Conservation (phyloP, 108 stramenopile genomes). For the Nitzschia putrida region DNA sequence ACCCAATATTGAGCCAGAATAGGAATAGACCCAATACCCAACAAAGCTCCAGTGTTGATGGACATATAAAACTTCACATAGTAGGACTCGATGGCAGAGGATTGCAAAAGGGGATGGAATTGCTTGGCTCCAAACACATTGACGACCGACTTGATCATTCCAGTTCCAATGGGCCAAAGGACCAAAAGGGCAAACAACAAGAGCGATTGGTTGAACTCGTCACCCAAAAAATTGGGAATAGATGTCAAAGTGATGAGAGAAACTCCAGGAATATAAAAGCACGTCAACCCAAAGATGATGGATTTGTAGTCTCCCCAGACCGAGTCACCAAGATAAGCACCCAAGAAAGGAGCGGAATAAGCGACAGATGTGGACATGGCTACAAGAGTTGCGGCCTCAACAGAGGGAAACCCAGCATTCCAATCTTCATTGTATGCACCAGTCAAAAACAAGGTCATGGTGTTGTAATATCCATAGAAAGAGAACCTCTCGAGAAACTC, state of each 20-base stretch:
- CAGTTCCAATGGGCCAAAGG: constrained; percentile 75
- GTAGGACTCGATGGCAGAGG: constrained; percentile 59
- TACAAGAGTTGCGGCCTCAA: constrained; percentile 61
- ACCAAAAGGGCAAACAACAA: constrained; percentile 48
- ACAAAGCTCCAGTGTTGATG: constrained; percentile 76
- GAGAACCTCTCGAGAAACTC: constrained; percentile 74
- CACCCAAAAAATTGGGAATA: constrained; percentile 57
- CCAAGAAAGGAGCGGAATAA: constrained; percentile 80
- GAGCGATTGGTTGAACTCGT: constrained; percentile 45
- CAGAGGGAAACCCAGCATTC: constrained; percentile 66
- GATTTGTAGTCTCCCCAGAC: constrained; percentile 68
- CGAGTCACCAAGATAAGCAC: constrained; percentile 69
- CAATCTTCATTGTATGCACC: constrained; percentile 72
- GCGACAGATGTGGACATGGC: constrained; percentile 72
- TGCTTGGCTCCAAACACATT: constrained; percentile 84
- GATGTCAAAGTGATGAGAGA: constrained; percentile 68
- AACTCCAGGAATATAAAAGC: constrained; percentile 73
- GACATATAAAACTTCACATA: constrained; percentile 84
- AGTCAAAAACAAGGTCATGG: constrained; percentile 67
- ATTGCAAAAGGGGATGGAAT: constrained; percentile 76
- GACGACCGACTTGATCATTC: constrained; percentile 73
- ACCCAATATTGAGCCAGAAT: constrained; percentile 64
- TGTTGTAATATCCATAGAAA: constrained; percentile 77
- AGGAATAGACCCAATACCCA: constrained; percentile 69
- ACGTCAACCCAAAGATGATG: constrained; percentile 55